Percentiles rank a stretch among this genome's conserved stretches.
Conservation (phyloP, 169 alveolate species). For the Plasmodium gallinaceum region DNA sequence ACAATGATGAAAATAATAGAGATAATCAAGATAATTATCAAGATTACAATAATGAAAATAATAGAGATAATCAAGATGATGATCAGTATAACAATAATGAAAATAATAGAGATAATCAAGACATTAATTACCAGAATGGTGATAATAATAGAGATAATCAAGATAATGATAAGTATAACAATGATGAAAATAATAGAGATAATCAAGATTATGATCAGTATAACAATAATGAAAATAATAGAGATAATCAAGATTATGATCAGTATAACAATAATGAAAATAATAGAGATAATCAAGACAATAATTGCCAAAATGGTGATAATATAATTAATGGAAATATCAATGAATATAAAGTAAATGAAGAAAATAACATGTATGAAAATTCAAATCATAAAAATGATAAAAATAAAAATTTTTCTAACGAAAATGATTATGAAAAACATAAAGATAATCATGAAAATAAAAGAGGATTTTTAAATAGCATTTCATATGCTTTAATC, state of each 20-base stretch:
- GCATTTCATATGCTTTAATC: conserved; percentile 21
- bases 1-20: neutral
- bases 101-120: neutral
- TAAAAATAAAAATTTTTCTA: neutral
- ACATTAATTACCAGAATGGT: neutral
- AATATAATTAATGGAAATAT: neutral
- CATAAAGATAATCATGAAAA: neutral
- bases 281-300: neutral
- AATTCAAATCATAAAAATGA: neutral
- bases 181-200: neutral
- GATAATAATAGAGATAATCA: neutral
- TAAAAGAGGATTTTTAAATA: conserved; percentile 3
- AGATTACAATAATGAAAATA: neutral
- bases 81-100: conserved; percentile 1
- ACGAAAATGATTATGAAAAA: neutral
- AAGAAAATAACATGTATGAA: conserved; percentile 3
- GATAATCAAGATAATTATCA: neutral
- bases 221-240: neutral
- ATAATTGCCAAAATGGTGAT: neutral
- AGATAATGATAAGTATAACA: neutral
- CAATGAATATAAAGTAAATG: neutral
- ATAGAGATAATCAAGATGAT: neutral
- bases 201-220: neutral
- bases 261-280: neutral
- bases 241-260: neutral